phyloP scores from a whole-genome alignment of 2,329 filamentous ascomycete species.

The Fusarium hainanense region DNA sequence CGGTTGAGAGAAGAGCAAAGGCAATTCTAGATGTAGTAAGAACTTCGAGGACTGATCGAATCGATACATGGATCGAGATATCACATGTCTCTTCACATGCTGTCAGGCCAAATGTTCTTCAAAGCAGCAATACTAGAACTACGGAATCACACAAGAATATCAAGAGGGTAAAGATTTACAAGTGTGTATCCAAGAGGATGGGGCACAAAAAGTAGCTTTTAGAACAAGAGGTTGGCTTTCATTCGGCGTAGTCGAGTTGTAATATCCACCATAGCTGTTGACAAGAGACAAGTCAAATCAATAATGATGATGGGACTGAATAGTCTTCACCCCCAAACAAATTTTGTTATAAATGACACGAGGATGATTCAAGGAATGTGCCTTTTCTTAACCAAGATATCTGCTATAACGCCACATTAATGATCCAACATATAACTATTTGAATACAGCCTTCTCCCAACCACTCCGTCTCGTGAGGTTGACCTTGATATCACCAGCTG shows the following conservation, averaged over 20 bases:
- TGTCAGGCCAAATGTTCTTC: background rate
- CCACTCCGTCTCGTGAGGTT: constrained; percentile 3
- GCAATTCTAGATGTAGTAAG: fast-evolving
- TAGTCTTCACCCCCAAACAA: too few species aligned
- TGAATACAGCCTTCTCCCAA: constrained; percentile 1
- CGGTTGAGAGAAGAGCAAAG: background rate
- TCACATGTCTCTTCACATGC: background rate
- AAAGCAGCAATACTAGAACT: too few species aligned
- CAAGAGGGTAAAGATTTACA: background rate
- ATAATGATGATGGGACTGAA: too few species aligned
- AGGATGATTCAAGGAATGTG: background rate
- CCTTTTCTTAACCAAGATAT: background rate
- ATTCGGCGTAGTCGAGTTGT: too few species aligned
- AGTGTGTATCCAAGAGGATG: too few species aligned
- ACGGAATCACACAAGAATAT: background rate
- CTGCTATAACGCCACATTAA: background rate
- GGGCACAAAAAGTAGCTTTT: too few species aligned
- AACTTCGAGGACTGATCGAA: fast-evolving
- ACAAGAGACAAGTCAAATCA: too few species aligned
- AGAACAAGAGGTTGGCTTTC: too few species aligned
- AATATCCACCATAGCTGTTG: too few species aligned
- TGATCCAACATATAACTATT: background rate
- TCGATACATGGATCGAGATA: background rate
- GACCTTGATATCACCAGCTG: constrained; percentile 13
- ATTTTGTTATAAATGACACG: background rate